phyloP scores from a whole-genome alignment of 208 protist species.

The Acanthamoeba triangularis region DNA sequence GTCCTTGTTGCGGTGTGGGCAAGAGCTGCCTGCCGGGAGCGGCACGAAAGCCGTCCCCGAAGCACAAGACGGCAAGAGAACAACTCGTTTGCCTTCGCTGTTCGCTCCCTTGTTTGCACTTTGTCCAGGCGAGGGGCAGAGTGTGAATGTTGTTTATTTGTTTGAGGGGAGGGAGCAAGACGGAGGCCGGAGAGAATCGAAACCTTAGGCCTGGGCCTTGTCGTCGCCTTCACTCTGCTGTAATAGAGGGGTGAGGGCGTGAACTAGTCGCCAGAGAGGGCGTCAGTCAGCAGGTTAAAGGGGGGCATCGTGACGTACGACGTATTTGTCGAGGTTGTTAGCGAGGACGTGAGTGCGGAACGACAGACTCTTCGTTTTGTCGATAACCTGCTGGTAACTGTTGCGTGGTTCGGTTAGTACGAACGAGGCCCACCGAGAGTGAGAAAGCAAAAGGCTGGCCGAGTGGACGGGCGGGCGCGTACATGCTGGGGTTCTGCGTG shows the following conservation, averaged over 20 bases:
- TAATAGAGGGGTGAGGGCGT: background rate
- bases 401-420: background rate
- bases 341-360: slow-evolving; percentile 66
- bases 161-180: too few relatives aligned
- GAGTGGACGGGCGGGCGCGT: slow-evolving; percentile 56
- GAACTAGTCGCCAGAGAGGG: too few relatives aligned
- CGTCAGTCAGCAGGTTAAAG: too few relatives aligned
- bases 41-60: background rate
- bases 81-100: background rate
- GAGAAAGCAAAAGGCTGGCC: background rate
- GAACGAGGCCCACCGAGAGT: background rate
- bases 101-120: background rate
- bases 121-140: too few relatives aligned
- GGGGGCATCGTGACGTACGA: background rate
- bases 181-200: too few relatives aligned
- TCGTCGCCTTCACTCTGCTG: too few relatives aligned
- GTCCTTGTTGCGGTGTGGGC: background rate
- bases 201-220: too few relatives aligned
- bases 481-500: slow-evolving; percentile 83
- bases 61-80: background rate
- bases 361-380: slow-evolving; percentile 89
- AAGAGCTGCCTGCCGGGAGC: background rate
- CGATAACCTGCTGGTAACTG: slow-evolving; percentile 87
- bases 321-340: slow-evolving; percentile 44
- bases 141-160: too few relatives aligned